Evolutionary conservation across 805 yeast genomes (phyloP), one percentile per base, ranked within the genome.

Genomic region (Saccharomyces cerevisiae): DNA sequence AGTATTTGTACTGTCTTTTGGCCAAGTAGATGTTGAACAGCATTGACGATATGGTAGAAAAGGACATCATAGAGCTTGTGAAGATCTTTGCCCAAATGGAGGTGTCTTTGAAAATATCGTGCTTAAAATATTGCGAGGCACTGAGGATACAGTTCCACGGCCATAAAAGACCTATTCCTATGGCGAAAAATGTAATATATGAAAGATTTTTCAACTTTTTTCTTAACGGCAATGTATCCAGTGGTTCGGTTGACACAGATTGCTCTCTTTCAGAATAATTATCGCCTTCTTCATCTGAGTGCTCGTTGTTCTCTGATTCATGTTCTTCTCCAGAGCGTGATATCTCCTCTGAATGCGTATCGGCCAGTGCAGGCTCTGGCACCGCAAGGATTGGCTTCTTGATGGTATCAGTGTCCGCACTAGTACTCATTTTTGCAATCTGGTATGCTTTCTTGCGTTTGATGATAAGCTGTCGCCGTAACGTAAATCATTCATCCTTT

Each of bases 101-200:
- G 2, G 78, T 70, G n/a, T 67, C 73, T 21, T 69, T 70, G 57
- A 92, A 69, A 11, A 70, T 61, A 81, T 60, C 90, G 67, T 59
- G 80, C 78, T 55, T 79, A 63, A 89, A 89, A 70, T 89, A 90
- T 8, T 86, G 85, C 0, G 96, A 80, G 0, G 97, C 96, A 1
- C 95, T 82, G 9, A 94, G 71, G 58, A 91, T 85, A 61, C 94
- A 83, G 74, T 92, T 94, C 97, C 98, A 92, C 0, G 98, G 98
- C 97, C 98, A 92, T 22, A 92, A 75, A 22, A 86, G 75, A 1
- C 96, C 85, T 13, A 89, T 76, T 0, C 97, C 97, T 6, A 87
- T 77, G 11, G 80, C 61, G 26, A 82, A 70, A 63, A 85, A 89
- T 0, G 92, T 80, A 10, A 77, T 28, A 63, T 87, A 88, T 48